phyloP scores from a whole-genome alignment of 352 stramenopile genomes.

The Pythium angustatum region DNA sequence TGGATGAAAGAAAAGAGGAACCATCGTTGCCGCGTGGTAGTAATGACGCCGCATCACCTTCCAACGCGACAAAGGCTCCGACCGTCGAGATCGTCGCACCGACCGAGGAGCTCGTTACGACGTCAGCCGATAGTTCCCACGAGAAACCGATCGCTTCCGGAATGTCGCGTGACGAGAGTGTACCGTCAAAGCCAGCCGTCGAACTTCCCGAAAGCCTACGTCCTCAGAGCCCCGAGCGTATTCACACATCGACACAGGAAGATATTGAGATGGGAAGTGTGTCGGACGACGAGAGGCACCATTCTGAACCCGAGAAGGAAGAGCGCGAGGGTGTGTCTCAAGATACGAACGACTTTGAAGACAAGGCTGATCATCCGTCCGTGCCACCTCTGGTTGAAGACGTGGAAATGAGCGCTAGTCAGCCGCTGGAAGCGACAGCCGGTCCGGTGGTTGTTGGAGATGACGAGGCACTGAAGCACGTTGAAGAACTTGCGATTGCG shows the following conservation, averaged over 20 bases:
- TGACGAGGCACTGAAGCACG: too few relatives aligned
- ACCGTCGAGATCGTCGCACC: too few relatives aligned
- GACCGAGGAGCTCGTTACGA: background rate
- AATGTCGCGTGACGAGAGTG: background rate
- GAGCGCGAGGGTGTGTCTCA: background rate
- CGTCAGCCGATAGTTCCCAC: background rate
- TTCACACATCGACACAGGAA: background rate
- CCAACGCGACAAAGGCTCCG: too few relatives aligned
- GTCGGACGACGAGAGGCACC: conserved; percentile 9
- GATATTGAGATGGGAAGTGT: background rate
- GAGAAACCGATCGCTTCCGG: too few relatives aligned
- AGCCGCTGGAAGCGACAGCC: background rate
- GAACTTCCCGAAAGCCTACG: too few relatives aligned
- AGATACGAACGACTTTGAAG: background rate
- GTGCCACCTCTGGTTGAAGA: background rate
- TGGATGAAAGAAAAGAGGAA: too few relatives aligned
- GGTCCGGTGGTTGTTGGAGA: too few relatives aligned
- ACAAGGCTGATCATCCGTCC: background rate
- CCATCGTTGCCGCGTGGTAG: too few relatives aligned
- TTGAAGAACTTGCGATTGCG: too few relatives aligned
- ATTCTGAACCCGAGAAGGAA: conserved; percentile 10
- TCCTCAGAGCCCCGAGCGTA: background rate
- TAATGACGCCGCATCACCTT: too few relatives aligned
- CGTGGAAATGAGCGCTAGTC: background rate
- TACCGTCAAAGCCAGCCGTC: background rate